Evolutionary conservation across 305 asterid genomes (phyloP).

Genomic region (Coffea humblotiana): DNA sequence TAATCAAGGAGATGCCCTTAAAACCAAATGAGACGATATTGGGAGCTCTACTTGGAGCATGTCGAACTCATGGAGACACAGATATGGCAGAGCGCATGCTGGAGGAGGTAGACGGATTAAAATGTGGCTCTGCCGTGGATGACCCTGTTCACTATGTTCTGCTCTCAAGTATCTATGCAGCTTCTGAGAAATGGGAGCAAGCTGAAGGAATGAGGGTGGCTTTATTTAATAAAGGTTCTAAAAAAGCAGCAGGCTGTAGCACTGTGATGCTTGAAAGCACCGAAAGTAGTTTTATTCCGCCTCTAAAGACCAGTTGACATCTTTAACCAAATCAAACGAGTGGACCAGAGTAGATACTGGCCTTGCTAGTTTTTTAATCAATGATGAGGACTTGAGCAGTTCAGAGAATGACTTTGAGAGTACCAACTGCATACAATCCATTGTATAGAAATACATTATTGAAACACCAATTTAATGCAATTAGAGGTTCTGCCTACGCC

Average conservation of each 20-base stretch:
- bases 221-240: slow-evolving; percentile 44
- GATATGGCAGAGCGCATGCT: slow-evolving; percentile 44
- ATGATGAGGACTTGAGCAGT: no score
- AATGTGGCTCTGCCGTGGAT: slow-evolving; percentile 14
- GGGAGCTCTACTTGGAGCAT: slow-evolving; percentile 80
- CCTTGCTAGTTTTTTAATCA: no score
- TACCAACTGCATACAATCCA: no score
- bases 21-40: slow-evolving; percentile 56
- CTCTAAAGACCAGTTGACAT: neutral
- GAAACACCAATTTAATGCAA: no score
- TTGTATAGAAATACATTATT: no score
- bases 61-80: slow-evolving; percentile 51
- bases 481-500: no score
- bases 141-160: slow-evolving; percentile 48
- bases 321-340: neutral
- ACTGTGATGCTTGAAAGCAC: slow-evolving; percentile 33
- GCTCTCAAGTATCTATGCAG: slow-evolving; percentile 64
- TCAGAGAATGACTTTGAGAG: no score
- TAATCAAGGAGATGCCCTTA: slow-evolving; percentile 62
- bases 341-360: no score
- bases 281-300: neutral
- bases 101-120: slow-evolving; percentile 38
- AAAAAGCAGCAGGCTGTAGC: slow-evolving; percentile 60
- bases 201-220: slow-evolving; percentile 55
- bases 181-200: slow-evolving; percentile 80